Percentiles rank a stretch among this genome's conserved stretches.
Conservation (phyloP, 2,329 filamentous ascomycete species). For the Trichoderma pleuroti region DNA sequence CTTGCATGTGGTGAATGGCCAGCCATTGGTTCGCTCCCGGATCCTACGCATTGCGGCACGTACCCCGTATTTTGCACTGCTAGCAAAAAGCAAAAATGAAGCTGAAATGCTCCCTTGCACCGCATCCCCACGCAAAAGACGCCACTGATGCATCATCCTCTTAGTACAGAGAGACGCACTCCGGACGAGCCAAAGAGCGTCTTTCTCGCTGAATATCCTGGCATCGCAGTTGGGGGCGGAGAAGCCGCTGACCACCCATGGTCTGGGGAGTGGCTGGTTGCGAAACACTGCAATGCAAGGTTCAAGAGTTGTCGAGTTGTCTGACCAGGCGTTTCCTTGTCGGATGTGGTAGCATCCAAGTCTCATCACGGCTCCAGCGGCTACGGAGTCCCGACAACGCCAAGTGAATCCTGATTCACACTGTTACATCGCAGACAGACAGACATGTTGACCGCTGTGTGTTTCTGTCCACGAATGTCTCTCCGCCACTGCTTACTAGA, state of each 20-base stretch:
- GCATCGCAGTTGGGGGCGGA: neutral
- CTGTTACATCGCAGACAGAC: neutral
- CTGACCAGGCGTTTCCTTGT: constrained; percentile 12
- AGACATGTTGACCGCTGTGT: neutral
- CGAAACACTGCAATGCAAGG: constrained; percentile 2
- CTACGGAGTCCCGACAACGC: neutral
- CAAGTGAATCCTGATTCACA: neutral
- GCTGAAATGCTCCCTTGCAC: neutral
- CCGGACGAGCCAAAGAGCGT: neutral
- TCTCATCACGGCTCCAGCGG: neutral
- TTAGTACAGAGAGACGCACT: neutral
- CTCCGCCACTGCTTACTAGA: neutral
- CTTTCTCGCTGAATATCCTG: neutral
- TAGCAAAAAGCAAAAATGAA: neutral
- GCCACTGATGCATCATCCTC: neutral
- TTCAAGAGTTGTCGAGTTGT: neutral
- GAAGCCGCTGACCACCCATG: constrained; percentile 6
- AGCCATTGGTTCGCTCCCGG: neutral
- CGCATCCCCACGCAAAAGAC: neutral
- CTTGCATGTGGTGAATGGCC: neutral
- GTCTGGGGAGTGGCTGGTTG: neutral
- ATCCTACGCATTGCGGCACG: neutral
- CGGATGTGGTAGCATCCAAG: neutral
- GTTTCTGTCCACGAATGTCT: neutral
- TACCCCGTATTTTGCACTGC: neutral